Evolutionary conservation across 495 filamentous ascomycete genomes (phyloP), one percentile per base, ranked within the genome.

Genomic region (Xylaria acuta): DNA sequence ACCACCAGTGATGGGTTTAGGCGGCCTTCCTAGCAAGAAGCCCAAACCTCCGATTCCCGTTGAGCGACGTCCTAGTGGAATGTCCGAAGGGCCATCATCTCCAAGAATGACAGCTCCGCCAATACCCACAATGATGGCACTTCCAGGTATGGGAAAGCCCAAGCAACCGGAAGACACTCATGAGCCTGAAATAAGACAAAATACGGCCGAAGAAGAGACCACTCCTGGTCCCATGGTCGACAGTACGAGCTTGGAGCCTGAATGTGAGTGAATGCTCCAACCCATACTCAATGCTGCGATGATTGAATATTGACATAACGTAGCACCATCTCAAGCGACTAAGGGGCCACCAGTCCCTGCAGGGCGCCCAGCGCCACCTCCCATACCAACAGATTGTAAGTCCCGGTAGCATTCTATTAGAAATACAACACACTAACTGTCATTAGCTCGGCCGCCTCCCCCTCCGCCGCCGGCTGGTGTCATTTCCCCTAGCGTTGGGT

Each of bases 401-500:
- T 87, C 73, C 53, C 56, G 59, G 66, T 25, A 71, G 59, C 32
- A 51, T 51, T 27, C 40, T 45, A 14, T 74, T 45, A 63, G 69
- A 70, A 75, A 54, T 76, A 30, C 69, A 25, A 65, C 56, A 75
- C 68, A 66, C 75, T 85, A 75, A 83, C 67, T 58, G 83, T 67
- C 63, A 69, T 60, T 76, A 93, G 91, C 88, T 66, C 90, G 90
- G 72, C 86, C 89, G 51, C 80, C 83, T 73, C 82, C 84, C 25
- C 84, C 84, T 47, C 85, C 86, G 74, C 87, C 85, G 34, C 77
- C 84, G 72, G 81, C 86, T 53, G 82, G 82, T 67, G 80, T 87
- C 58, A 82, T 84, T 63, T 93, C 93, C 53, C 90, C 88, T 40
- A 94, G 90, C 73, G 86, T 89, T 70, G 95, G 95, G 34, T 97